Percentiles rank a stretch among this genome's conserved stretches.
These are phyloP conservation scores for Tephrocybe sp. DNA, from an alignment of 768 basidiomycete genomes.

Conservation along the genomic window DNA sequence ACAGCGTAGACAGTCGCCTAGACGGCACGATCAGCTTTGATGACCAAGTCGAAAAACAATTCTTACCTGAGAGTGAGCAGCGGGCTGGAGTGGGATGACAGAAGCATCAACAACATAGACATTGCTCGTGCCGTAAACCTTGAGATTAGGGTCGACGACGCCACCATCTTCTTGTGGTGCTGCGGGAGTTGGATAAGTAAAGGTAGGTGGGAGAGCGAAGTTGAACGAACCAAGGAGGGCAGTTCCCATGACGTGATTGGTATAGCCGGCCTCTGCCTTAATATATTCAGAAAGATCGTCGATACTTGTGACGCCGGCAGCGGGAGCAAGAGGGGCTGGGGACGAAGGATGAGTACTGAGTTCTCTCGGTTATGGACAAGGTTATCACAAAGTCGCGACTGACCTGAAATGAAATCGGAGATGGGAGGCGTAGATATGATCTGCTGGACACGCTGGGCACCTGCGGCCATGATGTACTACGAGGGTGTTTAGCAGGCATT, in stretches of 20 bases:
- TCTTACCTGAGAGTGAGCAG: background rate
- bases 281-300: conserved; percentile 1
- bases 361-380: background rate
- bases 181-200: background rate
- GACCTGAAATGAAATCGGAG: conserved; percentile 1
- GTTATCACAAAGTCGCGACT: background rate
- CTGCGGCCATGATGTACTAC: conserved; percentile 4
- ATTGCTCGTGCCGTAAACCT: conserved; percentile 41
- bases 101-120: conserved; percentile 48
- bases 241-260: conserved; percentile 2
- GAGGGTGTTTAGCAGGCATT: background rate
- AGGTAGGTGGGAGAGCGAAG: background rate
- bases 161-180: conserved; percentile 13
- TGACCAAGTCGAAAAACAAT: too few relatives aligned
- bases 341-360: background rate
- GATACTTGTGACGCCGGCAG: conserved; percentile 2
- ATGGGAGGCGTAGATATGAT: background rate
- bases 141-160: conserved; percentile 41
- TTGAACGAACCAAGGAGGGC: background rate
- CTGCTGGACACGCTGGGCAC: background rate
- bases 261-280: background rate
- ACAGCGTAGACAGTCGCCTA: conserved; percentile 1
- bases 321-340: background rate
- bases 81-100: conserved; percentile 36
- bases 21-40: too few relatives aligned